These are phyloP conservation scores for Phaeotremella fagi DNA, from an alignment of 768 basidiomycete genomes.

Conservation along the genomic window DNA sequence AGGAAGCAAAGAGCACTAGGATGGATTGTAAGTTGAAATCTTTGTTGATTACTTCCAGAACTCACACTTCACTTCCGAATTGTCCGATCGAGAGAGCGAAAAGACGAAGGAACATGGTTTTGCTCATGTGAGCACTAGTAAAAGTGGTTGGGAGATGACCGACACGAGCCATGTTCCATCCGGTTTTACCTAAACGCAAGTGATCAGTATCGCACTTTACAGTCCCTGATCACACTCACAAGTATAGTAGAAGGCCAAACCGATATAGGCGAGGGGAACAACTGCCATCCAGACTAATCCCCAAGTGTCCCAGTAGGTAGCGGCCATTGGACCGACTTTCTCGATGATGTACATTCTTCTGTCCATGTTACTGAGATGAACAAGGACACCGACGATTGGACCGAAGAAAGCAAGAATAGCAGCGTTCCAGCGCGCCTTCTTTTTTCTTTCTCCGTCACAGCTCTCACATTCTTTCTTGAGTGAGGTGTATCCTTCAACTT, in stretches of 20 bases:
- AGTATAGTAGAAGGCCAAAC: conserved; percentile 8
- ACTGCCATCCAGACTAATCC: conserved; percentile 22
- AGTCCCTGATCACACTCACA: background rate
- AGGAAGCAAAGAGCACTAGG: background rate
- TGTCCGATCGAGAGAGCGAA: conserved; percentile 6
- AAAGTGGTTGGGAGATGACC: background rate
- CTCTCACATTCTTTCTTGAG: conserved; percentile 15
- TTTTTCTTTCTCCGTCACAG: conserved; percentile 9
- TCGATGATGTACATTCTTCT: conserved; percentile 18
- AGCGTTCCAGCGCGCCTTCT: conserved; percentile 4
- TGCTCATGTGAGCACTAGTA: conserved; percentile 3
- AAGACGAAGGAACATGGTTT: conserved; percentile 16
- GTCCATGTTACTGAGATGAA: conserved; percentile 18
- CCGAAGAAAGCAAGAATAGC: background rate
- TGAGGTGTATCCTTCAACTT: conserved; percentile 19
- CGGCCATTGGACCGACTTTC: conserved; percentile 8
- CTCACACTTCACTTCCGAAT: background rate
- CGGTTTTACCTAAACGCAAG: background rate
- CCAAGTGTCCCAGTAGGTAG: conserved; percentile 25
- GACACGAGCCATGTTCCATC: background rate
- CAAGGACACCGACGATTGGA: conserved; percentile 14
- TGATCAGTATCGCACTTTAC: background rate
- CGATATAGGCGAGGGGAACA: conserved; percentile 6
- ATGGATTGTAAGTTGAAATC: background rate
- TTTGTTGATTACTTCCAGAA: background rate